Percentiles rank a stretch among this genome's conserved stretches.
phyloP scores from a whole-genome alignment of 306 rosid species.

The Quercus parvula region DNA sequence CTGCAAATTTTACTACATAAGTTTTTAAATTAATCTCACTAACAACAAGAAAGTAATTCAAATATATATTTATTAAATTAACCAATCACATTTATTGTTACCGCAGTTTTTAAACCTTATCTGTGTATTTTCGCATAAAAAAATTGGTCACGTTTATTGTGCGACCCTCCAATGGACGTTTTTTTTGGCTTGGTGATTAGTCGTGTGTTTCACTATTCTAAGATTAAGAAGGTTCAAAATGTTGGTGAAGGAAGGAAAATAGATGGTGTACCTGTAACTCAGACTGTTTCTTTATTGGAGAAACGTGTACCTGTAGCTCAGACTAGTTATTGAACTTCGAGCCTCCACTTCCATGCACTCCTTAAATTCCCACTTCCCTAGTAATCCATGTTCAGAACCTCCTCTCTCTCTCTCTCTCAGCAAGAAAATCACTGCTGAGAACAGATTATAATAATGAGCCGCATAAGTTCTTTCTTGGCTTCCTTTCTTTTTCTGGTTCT shows the following conservation, averaged over 20 bases:
- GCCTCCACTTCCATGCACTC: not conserved
- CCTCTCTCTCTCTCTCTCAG: not conserved
- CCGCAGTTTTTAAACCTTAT: too few species aligned
- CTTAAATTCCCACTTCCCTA: conserved; percentile 10
- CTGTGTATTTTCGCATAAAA: too few species aligned
- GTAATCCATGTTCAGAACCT: not conserved
- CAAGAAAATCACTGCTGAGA: conserved; percentile 18
- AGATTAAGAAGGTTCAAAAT: not conserved
- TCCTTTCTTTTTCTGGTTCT: conserved; percentile 22
- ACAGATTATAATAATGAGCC: conserved; percentile 24
- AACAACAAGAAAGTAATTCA: too few species aligned
- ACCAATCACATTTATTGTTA: too few species aligned
- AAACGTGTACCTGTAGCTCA: too few species aligned
- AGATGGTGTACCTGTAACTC: too few species aligned
- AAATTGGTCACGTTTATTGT: conserved; percentile 27
- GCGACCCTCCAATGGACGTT: conserved; percentile 7
- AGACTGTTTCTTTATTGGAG: too few species aligned
- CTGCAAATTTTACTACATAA: too few species aligned
- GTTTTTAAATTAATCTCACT: too few species aligned
- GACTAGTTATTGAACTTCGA: not conserved
- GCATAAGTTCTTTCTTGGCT: conserved; percentile 19
- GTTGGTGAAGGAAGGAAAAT: not conserved
- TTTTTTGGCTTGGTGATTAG: not conserved
- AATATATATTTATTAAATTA: too few species aligned
- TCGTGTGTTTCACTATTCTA: not conserved